Evolutionary conservation across 305 asterid species (phyloP).

Genomic region (Solanum hybrid): DNA sequence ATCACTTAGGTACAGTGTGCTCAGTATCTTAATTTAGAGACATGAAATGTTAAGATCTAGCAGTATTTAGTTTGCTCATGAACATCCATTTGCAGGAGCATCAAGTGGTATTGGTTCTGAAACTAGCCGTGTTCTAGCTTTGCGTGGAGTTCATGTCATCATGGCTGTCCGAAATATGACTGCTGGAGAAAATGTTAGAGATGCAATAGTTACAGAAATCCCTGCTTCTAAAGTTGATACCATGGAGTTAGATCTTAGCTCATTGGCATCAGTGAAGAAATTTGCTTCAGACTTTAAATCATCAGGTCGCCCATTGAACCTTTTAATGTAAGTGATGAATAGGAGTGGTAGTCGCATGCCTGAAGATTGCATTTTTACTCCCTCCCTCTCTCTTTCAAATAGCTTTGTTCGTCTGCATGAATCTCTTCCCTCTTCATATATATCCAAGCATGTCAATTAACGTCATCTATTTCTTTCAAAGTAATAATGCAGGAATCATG

Average conservation of each 20-base stretch:
- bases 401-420: neutral
- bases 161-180: conserved; percentile 60
- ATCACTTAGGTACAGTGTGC: neutral
- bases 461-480: conserved; percentile 18
- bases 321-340: conserved; percentile 51
- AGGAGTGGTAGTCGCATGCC: neutral
- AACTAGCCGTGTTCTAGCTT: conserved; percentile 75
- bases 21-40: neutral
- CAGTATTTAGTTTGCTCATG: neutral
- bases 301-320: conserved; percentile 50
- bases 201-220: conserved; percentile 37
- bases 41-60: neutral
- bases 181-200: conserved; percentile 43
- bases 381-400: neutral
- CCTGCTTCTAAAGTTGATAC: conserved; percentile 63
- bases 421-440: neutral
- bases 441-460: neutral
- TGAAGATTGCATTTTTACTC: neutral
- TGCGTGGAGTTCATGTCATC: conserved; percentile 68
- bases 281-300: conserved; percentile 61
- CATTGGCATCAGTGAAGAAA: conserved; percentile 53
- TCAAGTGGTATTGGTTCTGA: conserved; percentile 85
- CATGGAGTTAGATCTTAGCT: conserved; percentile 73
- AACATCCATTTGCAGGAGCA: conserved; percentile 46
- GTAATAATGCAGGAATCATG: conserved; percentile 85